Conservation (phyloP, 768 basidiomycete genomes). For the Saitozyma sp. region DNA sequence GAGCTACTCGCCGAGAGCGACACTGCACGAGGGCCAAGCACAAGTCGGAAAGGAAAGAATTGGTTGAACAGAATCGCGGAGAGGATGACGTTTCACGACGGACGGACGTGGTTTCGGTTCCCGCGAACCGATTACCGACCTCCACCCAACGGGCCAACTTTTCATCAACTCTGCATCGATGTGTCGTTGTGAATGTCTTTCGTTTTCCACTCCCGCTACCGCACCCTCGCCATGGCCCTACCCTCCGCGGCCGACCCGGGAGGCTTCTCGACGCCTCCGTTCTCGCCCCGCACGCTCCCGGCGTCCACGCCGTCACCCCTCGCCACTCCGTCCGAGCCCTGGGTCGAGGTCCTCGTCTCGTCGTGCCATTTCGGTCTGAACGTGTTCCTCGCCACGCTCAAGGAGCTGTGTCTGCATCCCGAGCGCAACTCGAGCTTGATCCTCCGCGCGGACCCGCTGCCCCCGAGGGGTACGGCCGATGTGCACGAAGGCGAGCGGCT, state of each 20-base stretch:
- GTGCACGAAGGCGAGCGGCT: slow-evolving; percentile 11
- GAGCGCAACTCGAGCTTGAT: slow-evolving; percentile 92
- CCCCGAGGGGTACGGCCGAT: slow-evolving; percentile 5
- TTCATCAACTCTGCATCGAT: too few relatives aligned
- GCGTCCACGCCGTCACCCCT: not conserved
- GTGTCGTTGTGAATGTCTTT: too few relatives aligned
- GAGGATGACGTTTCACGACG: too few relatives aligned
- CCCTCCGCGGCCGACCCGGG: not conserved
- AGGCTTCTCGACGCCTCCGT: slow-evolving; percentile 4
- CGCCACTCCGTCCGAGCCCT: not conserved
- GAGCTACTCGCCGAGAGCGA: too few relatives aligned
- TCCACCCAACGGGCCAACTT: too few relatives aligned
- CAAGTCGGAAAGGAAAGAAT: too few relatives aligned
- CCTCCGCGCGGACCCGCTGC: slow-evolving; percentile 70
- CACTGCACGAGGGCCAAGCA: too few relatives aligned
- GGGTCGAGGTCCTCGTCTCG: slow-evolving; percentile 10
- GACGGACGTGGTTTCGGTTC: too few relatives aligned
- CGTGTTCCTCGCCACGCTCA: slow-evolving; percentile 66
- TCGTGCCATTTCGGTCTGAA: slow-evolving; percentile 31
- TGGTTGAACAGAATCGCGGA: too few relatives aligned
- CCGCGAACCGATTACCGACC: too few relatives aligned
- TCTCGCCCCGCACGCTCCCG: slow-evolving; percentile 2
- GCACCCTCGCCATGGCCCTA: not conserved
- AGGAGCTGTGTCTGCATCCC: slow-evolving; percentile 78
- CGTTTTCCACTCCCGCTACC: too few relatives aligned